Percentiles rank a stretch among this genome's conserved stretches.
phyloP scores from a whole-genome alignment of 140 eudicot genomes.

The Anethum foeniculum region DNA sequence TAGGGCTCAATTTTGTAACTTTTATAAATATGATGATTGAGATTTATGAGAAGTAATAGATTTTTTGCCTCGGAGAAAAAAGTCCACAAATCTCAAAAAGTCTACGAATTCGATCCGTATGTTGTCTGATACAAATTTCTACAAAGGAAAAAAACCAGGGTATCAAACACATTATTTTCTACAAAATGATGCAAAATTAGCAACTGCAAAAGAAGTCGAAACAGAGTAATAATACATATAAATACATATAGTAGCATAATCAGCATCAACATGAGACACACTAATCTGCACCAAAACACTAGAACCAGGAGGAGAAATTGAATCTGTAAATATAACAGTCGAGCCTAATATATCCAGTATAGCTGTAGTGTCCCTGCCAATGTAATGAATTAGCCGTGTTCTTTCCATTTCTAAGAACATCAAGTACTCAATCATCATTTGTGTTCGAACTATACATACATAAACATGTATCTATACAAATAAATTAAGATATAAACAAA shows the following conservation, averaged over 20 bases:
- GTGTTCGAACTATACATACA: background rate
- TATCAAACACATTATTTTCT: background rate
- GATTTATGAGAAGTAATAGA: too few relatives aligned
- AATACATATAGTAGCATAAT: slow-evolving; percentile 52
- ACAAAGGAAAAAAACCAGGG: background rate
- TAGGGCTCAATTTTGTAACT: background rate
- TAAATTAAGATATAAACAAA: background rate
- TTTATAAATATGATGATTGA: too few relatives aligned
- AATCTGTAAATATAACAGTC: slow-evolving; percentile 37
- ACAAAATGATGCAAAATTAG: background rate
- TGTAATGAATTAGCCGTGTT: slow-evolving; percentile 61
- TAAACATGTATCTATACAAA: background rate
- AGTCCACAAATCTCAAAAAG: too few relatives aligned
- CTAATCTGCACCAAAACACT: slow-evolving; percentile 91
- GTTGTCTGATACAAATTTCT: background rate
- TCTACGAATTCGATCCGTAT: background rate
- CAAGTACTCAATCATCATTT: slow-evolving; percentile 13
- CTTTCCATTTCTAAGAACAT: slow-evolving; percentile 25
- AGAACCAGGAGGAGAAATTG: slow-evolving; percentile 22
- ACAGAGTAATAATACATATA: slow-evolving; percentile 8
- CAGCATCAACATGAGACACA: slow-evolving; percentile 83
- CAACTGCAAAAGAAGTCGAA: background rate
- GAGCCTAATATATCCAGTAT: slow-evolving; percentile 82
- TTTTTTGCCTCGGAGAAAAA: too few relatives aligned
- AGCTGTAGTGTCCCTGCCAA: slow-evolving; percentile 80